phyloP scores from a whole-genome alignment of 1,139 yeast species.

The Hansenula sp. region DNA sequence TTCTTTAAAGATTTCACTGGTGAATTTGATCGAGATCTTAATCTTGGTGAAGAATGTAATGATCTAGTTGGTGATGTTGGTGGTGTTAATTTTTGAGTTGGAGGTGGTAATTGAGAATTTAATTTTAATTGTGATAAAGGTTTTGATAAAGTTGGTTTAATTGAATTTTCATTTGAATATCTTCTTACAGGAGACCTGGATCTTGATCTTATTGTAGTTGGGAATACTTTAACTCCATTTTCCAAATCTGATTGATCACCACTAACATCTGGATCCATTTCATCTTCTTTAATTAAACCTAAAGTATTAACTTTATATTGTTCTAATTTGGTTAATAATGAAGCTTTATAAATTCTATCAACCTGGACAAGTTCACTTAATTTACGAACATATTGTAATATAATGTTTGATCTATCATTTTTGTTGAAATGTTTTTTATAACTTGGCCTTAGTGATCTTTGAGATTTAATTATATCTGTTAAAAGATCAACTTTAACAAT shows the following conservation, averaged over 20 bases:
- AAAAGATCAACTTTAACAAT: slow-evolving; percentile 32
- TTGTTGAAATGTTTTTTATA: slow-evolving; percentile 25
- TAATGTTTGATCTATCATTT: slow-evolving; percentile 41
- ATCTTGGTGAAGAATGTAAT: slow-evolving; percentile 7
- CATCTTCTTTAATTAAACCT: slow-evolving; percentile 11
- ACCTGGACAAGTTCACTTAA: slow-evolving; percentile 60
- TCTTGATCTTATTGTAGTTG: slow-evolving; percentile 14
- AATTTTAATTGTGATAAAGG: slow-evolving; percentile 1
- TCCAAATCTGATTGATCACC: slow-evolving; percentile 3
- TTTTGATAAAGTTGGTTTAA: neutral
- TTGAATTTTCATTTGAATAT: slow-evolving; percentile 1
- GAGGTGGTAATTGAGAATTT: neutral
- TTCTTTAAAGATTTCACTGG: slow-evolving; percentile 19
- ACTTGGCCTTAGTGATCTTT: slow-evolving; percentile 18
- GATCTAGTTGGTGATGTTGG: slow-evolving; percentile 9
- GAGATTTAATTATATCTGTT: slow-evolving; percentile 25
- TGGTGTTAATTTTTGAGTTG: slow-evolving; percentile 5
- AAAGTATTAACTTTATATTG: slow-evolving; percentile 6
- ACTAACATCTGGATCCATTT: neutral
- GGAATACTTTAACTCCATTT: slow-evolving; percentile 15
- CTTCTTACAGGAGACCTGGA: slow-evolving; percentile 15
- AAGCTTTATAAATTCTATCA: slow-evolving; percentile 50
- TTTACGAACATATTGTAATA: slow-evolving; percentile 41
- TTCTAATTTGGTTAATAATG: slow-evolving; percentile 26
- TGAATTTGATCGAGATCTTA: slow-evolving; percentile 21